phyloP scores from a whole-genome alignment of 2,329 filamentous ascomycete species.

The Fusarium sp. region DNA sequence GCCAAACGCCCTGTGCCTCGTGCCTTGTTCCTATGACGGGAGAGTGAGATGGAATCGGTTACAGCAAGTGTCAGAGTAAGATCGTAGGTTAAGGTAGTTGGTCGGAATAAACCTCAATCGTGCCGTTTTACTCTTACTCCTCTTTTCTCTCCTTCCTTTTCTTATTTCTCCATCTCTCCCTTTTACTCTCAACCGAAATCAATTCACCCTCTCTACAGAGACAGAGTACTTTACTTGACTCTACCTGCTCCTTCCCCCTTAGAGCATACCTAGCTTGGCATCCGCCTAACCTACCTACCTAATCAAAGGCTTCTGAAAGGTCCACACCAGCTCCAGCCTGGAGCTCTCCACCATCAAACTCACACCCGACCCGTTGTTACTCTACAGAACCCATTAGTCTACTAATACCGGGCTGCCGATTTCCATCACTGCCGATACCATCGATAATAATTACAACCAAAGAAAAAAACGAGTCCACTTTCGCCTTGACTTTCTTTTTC shows the following conservation, averaged over 20 bases:
- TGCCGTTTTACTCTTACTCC: constrained; percentile 27
- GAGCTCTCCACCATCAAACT: constrained; percentile 47
- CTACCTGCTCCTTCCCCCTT: constrained; percentile 21
- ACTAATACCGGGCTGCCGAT: constrained; percentile 24
- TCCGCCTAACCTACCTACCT: constrained; percentile 1
- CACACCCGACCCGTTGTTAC: constrained; percentile 34
- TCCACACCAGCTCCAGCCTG: constrained; percentile 48
- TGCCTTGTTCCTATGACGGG: constrained; percentile 36
- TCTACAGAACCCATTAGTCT: constrained; percentile 23
- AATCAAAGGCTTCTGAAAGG: constrained; percentile 36
- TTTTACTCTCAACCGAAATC: neutral
- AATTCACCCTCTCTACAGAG: neutral
- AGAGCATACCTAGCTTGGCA: constrained; percentile 26
- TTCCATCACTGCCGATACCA: constrained; percentile 37
- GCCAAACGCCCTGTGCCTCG: constrained; percentile 33
- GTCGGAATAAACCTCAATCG: constrained; percentile 41
- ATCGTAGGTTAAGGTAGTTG: neutral
- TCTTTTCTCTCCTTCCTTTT: constrained; percentile 3
- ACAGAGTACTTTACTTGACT: neutral
- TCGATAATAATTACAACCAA: constrained; percentile 26
- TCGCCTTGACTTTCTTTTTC: constrained; percentile 14
- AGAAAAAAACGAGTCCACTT: constrained; percentile 17
- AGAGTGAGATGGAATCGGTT: constrained; percentile 17
- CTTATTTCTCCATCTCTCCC: neutral
- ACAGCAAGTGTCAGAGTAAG: constrained; percentile 11